Evolutionary conservation across 345 rosid species (phyloP).

Genomic region (Brassica juncea): DNA sequence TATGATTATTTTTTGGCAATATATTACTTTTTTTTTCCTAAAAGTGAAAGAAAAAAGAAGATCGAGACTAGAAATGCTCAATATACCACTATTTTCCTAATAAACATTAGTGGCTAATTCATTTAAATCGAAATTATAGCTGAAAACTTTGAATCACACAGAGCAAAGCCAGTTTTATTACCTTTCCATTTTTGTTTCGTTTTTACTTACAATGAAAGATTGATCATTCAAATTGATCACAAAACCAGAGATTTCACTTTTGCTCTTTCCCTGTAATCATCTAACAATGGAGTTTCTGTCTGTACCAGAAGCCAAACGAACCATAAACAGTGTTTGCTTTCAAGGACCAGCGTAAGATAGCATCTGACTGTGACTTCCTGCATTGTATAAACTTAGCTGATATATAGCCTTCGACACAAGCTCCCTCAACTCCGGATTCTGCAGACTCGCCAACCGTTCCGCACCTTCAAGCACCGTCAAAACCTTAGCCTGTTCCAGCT

Average conservation of each 20-base stretch:
- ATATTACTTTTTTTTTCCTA: no score
- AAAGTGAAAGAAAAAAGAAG: no score
- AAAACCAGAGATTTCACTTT: constrained; percentile 3
- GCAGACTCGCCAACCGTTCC: constrained; percentile 53
- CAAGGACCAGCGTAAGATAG: constrained; percentile 40
- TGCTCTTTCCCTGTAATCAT: constrained; percentile 16
- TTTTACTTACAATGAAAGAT: constrained; percentile 23
- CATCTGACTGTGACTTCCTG: constrained; percentile 58
- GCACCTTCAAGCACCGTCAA: constrained; percentile 82
- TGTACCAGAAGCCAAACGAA: no score
- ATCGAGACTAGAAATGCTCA: no score
- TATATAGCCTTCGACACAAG: constrained; percentile 58
- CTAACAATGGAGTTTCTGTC: neutral
- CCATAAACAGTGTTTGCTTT: no score
- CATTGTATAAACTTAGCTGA: constrained; percentile 67
- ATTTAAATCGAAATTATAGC: neutral
- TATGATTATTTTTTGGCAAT: no score
- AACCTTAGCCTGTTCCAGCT: constrained; percentile 69
- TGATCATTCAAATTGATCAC: constrained; percentile 16
- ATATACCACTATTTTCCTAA: neutral
- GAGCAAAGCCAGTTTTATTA: constrained; percentile 33
- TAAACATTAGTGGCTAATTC: neutral
- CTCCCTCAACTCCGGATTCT: constrained; percentile 68
- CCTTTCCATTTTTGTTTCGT: neutral
- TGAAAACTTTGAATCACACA: neutral